A percentile compares a stretch with the other conserved stretches of the same genome.
Evolutionary conservation across 2,329 filamentous ascomycete genomes (phyloP).

Genomic region (Alternaria arbusti): DNA sequence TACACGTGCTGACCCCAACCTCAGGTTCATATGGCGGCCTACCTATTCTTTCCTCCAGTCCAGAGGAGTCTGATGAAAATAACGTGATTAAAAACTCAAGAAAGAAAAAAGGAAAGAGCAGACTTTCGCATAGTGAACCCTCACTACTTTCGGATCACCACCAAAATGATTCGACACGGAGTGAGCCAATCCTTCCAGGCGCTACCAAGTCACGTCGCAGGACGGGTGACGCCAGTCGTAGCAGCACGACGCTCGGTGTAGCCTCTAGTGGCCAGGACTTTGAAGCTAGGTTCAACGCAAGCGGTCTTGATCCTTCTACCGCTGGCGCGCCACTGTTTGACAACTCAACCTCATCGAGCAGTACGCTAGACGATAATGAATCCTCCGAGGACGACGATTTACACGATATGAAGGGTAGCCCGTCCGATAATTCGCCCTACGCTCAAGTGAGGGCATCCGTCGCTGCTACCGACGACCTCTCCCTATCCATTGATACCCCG

Average conservation of each 20-base stretch:
- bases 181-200: constrained; percentile 24
- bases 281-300: constrained; percentile 44
- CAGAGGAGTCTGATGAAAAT: constrained; percentile 44
- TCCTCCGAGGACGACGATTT: constrained; percentile 45
- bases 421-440: constrained; percentile 75
- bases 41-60: constrained; percentile 53
- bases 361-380: constrained; percentile 37
- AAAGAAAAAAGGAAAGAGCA: constrained; percentile 44
- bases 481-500: constrained; percentile 83
- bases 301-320: constrained; percentile 29
- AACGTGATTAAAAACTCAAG: constrained; percentile 33
- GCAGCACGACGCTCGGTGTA: constrained; percentile 33
- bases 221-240: constrained; percentile 29
- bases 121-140: constrained; percentile 37
- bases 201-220: constrained; percentile 35
- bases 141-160: constrained; percentile 19
- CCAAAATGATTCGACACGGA: constrained; percentile 24
- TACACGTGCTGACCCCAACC: constrained; percentile 10
- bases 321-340: constrained; percentile 32
- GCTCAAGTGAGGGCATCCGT: constrained; percentile 82
- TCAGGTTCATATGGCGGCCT: constrained; percentile 65
- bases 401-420: constrained; percentile 53
- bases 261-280: constrained; percentile 36
- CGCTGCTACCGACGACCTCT: constrained; percentile 74
- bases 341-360: constrained; percentile 38